A percentile compares a stretch with the other conserved stretches of the same genome.
Evolutionary conservation across 1,284 basidiomycete species (phyloP).

Genomic region (Sanghuangporus sanghuang): DNA sequence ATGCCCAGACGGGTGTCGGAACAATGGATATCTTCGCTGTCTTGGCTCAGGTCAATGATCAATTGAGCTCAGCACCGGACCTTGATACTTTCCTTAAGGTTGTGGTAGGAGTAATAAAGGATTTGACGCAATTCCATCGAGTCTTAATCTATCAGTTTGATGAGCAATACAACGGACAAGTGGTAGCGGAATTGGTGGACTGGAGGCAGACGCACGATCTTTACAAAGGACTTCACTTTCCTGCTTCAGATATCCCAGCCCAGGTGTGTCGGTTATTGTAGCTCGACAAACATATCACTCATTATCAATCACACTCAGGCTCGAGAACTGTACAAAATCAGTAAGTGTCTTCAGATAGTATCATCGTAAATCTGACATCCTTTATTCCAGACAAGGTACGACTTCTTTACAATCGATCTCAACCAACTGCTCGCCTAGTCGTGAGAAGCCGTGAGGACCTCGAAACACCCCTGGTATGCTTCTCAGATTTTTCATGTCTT

Average conservation of each 20-base stretch:
- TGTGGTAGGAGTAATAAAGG: constrained; percentile 76
- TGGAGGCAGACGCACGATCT: constrained; percentile 79
- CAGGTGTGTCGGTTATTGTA: constrained; percentile 33
- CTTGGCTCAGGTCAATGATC: constrained; percentile 82
- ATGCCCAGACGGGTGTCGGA: constrained; percentile 39
- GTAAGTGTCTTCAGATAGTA: constrained; percentile 27
- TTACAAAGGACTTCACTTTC: constrained; percentile 73
- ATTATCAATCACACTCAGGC: constrained; percentile 29
- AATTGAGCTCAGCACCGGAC: constrained; percentile 68
- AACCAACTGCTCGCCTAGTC: constrained; percentile 75
- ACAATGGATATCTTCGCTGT: constrained; percentile 82
- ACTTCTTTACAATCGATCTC: constrained; percentile 74
- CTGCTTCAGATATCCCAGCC: constrained; percentile 52
- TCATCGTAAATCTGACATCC: background rate
- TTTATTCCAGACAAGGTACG: constrained; percentile 68
- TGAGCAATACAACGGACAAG: constrained; percentile 69
- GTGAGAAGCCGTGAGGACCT: constrained; percentile 65
- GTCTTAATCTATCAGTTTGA: constrained; percentile 89
- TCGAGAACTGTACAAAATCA: constrained; percentile 41
- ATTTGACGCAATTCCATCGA: constrained; percentile 80
- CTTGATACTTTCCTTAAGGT: constrained; percentile 74
- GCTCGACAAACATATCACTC: constrained; percentile 8
- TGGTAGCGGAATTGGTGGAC: constrained; percentile 82
- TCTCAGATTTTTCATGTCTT: constrained; percentile 2
- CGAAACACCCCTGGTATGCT: constrained; percentile 57